Conservation (phyloP, 495 filamentous ascomycete genomes). For the Penicillium canariense region DNA sequence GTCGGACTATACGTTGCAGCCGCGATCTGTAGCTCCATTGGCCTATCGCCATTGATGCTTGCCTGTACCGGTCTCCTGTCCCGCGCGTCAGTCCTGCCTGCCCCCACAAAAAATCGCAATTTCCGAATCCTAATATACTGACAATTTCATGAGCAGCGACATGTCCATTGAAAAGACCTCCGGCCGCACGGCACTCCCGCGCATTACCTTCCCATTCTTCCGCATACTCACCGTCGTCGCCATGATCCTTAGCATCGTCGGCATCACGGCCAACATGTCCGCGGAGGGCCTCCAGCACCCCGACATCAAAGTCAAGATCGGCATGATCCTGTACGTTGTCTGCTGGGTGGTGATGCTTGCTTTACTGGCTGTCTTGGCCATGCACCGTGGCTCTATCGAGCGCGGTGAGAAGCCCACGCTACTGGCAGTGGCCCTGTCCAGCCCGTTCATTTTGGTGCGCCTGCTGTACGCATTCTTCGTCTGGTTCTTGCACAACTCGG, state of each 20-base stretch:
- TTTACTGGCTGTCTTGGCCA: slow-evolving; percentile 17
- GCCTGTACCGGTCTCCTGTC: slow-evolving; percentile 25
- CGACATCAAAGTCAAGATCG: slow-evolving; percentile 22
- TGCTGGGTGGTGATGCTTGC: slow-evolving; percentile 23
- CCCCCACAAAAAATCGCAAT: not conserved
- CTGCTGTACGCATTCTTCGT: slow-evolving; percentile 35
- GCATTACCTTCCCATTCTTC: slow-evolving; percentile 20
- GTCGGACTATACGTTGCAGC: slow-evolving; percentile 22
- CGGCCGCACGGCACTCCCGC: slow-evolving; percentile 14
- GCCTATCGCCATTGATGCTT: slow-evolving; percentile 29
- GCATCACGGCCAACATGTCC: slow-evolving; percentile 22
- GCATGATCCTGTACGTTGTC: slow-evolving; percentile 30
- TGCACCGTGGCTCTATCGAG: slow-evolving; percentile 15
- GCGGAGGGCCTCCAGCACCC: slow-evolving; percentile 15
- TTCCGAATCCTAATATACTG: not conserved
- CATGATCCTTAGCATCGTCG: slow-evolving; percentile 24
- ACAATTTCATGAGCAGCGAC: slow-evolving; percentile 10
- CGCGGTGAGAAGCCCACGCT: slow-evolving; percentile 36
- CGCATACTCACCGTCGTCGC: slow-evolving; percentile 21
- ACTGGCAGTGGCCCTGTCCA: slow-evolving; percentile 31
- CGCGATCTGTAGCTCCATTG: slow-evolving; percentile 29
- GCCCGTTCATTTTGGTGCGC: slow-evolving; percentile 42
- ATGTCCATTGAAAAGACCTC: slow-evolving; percentile 20
- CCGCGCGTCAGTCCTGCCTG: slow-evolving; percentile 24
- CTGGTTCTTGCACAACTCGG: slow-evolving; percentile 30